A percentile compares a stretch with the other conserved stretches of the same genome.
Conservation (phyloP, 148 eudicot genomes). For the Agrostemma githago region DNA sequence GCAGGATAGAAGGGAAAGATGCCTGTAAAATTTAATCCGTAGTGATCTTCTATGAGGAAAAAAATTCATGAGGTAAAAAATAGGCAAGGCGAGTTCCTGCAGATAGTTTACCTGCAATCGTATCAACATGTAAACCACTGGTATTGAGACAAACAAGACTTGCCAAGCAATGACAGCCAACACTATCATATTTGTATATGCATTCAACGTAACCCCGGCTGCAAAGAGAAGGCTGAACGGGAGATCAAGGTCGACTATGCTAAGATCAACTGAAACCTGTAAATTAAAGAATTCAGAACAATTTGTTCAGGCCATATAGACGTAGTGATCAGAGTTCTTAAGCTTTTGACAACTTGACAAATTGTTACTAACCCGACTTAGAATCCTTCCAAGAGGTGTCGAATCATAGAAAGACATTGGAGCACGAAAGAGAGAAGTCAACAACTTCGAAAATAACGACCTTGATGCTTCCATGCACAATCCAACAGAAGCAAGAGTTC, state of each 20-base stretch:
- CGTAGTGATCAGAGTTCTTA: neutral
- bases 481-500: constrained; percentile 49
- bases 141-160: constrained; percentile 76
- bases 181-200: constrained; percentile 58
- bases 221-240: constrained; percentile 60
- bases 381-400: constrained; percentile 88
- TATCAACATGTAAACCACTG: constrained; percentile 59
- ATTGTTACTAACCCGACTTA: constrained; percentile 58
- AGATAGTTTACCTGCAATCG: constrained; percentile 58
- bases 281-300: neutral
- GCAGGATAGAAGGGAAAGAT: neutral
- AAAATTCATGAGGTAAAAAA: too few species aligned
- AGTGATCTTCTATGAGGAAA: too few species aligned
- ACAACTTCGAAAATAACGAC: constrained; percentile 61
- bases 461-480: constrained; percentile 67
- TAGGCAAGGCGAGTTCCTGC: neutral
- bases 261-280: constrained; percentile 84
- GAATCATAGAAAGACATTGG: constrained; percentile 98
- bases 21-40: neutral
- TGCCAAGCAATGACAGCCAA: constrained; percentile 82
- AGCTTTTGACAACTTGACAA: neutral
- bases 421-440: constrained; percentile 75
- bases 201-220: constrained; percentile 52
- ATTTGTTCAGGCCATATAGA: neutral
- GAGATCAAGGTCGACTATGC: constrained; percentile 78